Percentiles rank a stretch among this genome's conserved stretches.
phyloP scores from a whole-genome alignment of 2,329 filamentous ascomycete genomes.

The Aureobasidium sp. region DNA sequence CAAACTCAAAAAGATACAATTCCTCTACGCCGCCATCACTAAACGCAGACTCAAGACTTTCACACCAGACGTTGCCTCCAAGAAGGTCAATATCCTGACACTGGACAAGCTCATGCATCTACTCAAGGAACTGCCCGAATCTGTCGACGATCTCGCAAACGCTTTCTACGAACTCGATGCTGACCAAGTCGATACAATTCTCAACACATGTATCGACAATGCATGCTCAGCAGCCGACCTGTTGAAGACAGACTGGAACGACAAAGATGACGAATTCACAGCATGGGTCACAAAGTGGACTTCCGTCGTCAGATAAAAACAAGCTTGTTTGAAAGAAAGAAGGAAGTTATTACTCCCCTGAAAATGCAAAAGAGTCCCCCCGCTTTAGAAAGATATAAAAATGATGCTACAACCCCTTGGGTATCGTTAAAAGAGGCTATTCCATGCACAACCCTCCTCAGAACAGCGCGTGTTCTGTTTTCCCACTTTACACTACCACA shows the following conservation, averaged over 20 bases:
- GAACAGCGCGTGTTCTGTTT: not conserved
- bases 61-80: slow-evolving; percentile 33
- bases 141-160: slow-evolving; percentile 61
- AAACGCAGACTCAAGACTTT: slow-evolving; percentile 59
- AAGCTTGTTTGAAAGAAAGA: not conserved
- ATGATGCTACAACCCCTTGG: not conserved
- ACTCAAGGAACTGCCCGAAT: slow-evolving; percentile 54
- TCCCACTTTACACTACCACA: not conserved
- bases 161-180: slow-evolving; percentile 64
- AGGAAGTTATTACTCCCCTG: not conserved
- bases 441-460: not conserved
- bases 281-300: slow-evolving; percentile 59
- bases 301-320: slow-evolving; percentile 20
- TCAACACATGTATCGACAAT: slow-evolving; percentile 53
- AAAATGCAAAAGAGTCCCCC: not conserved
- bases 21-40: slow-evolving; percentile 60
- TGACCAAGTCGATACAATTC: slow-evolving; percentile 47
- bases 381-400: not conserved
- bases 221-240: slow-evolving; percentile 50
- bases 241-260: slow-evolving; percentile 54
- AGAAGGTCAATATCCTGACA: slow-evolving; percentile 22
- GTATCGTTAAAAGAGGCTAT: slow-evolving; percentile 1
- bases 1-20: slow-evolving; percentile 56
- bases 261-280: slow-evolving; percentile 65
- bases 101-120: slow-evolving; percentile 49